A percentile compares a stretch with the other conserved stretches of the same genome.
These are phyloP conservation scores for Puccinia novopanici DNA, from an alignment of 1,284 basidiomycete species.

Conservation along the genomic window DNA sequence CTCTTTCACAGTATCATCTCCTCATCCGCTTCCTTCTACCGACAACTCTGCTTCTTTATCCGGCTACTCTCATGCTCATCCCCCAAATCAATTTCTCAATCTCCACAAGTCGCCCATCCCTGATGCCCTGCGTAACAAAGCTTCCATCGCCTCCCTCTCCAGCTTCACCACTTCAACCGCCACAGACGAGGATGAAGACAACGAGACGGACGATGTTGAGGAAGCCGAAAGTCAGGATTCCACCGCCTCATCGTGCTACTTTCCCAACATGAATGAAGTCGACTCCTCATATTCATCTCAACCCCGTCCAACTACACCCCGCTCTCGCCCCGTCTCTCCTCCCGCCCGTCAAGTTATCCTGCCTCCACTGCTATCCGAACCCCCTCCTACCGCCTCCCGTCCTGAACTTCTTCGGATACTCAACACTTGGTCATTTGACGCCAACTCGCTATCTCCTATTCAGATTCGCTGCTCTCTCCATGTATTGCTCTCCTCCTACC, in stretches of 20 bases:
- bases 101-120: constrained; percentile 9
- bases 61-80: constrained; percentile 12
- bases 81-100: constrained; percentile 21
- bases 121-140: constrained; percentile 12
- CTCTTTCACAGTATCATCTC: constrained; percentile 55
- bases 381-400: constrained; percentile 19
- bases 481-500: constrained; percentile 70
- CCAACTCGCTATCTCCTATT: constrained; percentile 42
- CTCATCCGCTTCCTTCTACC: constrained; percentile 45
- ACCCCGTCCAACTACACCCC: constrained; percentile 63
- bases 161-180: constrained; percentile 49
- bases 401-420: neutral
- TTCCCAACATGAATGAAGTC: neutral
- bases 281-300: neutral
- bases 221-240: constrained; percentile 58
- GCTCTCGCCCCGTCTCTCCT: constrained; percentile 27
- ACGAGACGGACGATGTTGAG: constrained; percentile 68
- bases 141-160: constrained; percentile 41
- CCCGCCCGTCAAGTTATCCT: constrained; percentile 51
- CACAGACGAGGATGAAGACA: constrained; percentile 56
- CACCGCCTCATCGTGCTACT: constrained; percentile 26
- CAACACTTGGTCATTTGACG: constrained; percentile 32
- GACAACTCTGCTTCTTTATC: neutral
- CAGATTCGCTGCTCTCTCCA: constrained; percentile 62
- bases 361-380: constrained; percentile 8